These are phyloP conservation scores for Entomophthora muscae DNA, from an alignment of 371 early-diverging fungal genomes.

Conservation along the genomic window DNA sequence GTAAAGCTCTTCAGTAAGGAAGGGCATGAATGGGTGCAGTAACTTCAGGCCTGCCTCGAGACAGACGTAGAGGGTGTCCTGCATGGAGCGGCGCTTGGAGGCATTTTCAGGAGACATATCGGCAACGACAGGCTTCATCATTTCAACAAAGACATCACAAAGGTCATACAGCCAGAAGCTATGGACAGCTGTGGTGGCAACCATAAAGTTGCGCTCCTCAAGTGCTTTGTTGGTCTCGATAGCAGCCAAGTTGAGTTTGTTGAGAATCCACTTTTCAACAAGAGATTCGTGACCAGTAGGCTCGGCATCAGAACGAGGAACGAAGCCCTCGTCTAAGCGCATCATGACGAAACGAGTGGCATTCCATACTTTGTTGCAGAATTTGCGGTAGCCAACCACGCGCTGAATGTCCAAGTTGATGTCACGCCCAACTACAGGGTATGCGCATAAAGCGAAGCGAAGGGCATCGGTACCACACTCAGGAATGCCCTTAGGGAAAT, in stretches of 20 bases:
- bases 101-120: constrained; percentile 24
- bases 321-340: constrained; percentile 75
- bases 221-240: constrained; percentile 57
- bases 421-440: constrained; percentile 81
- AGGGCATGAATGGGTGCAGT: constrained; percentile 98
- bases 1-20: constrained; percentile 97
- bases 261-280: constrained; percentile 87
- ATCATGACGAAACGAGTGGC: constrained; percentile 85
- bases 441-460: constrained; percentile 91
- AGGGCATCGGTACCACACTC: constrained; percentile 99
- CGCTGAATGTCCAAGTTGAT: constrained; percentile 94
- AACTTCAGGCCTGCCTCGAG: constrained; percentile 84
- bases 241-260: constrained; percentile 70
- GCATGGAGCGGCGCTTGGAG: constrained; percentile 37
- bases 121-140: constrained; percentile 66
- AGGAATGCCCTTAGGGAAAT: constrained; percentile 97
- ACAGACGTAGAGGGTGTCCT: constrained; percentile 81
- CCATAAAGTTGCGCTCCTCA: constrained; percentile 87
- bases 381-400: constrained; percentile 97
- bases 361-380: constrained; percentile 99
- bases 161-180: constrained; percentile 95
- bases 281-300: constrained; percentile 68
- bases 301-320: constrained; percentile 35
- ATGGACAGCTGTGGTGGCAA: constrained; percentile 75
- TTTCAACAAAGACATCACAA: constrained; percentile 95